These are phyloP conservation scores for Metschnikowia lachancei DNA, from an alignment of 805 yeast genomes.

Conservation along the genomic window DNA sequence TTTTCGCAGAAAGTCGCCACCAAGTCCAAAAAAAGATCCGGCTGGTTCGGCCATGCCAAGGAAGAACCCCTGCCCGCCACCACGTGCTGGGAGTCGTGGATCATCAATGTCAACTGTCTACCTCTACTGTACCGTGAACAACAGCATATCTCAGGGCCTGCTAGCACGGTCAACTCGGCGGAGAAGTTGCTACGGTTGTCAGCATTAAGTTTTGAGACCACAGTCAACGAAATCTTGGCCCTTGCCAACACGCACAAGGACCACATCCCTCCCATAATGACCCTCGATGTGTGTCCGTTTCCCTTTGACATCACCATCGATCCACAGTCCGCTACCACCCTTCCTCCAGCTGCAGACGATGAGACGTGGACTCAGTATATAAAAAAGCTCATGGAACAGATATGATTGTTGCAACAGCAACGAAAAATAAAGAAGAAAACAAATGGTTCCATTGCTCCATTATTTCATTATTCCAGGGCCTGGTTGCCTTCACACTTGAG, in stretches of 20 bases:
- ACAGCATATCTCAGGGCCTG: constrained; percentile 10
- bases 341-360: constrained; percentile 23
- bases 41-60: constrained; percentile 51
- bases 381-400: constrained; percentile 23
- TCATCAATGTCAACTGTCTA: constrained; percentile 47
- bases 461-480: background rate
- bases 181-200: constrained; percentile 31
- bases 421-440: too few relatives aligned
- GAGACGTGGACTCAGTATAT: constrained; percentile 41
- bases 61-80: constrained; percentile 34
- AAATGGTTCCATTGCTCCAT: too few relatives aligned
- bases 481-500: background rate
- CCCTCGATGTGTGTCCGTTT: constrained; percentile 65
- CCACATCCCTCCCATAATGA: constrained; percentile 73
- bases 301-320: constrained; percentile 40
- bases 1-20: constrained; percentile 40
- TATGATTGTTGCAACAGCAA: background rate
- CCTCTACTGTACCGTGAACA: constrained; percentile 22
- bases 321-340: constrained; percentile 10
- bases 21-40: constrained; percentile 42
- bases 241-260: constrained; percentile 55
- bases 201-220: constrained; percentile 36
- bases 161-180: constrained; percentile 18
- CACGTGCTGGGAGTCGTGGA: constrained; percentile 72
- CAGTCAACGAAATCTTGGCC: constrained; percentile 47